Evolutionary conservation across 2,329 filamentous ascomycete species (phyloP), one percentile per base, ranked within the genome.

Genomic region (Aureobasidium zeae): DNA sequence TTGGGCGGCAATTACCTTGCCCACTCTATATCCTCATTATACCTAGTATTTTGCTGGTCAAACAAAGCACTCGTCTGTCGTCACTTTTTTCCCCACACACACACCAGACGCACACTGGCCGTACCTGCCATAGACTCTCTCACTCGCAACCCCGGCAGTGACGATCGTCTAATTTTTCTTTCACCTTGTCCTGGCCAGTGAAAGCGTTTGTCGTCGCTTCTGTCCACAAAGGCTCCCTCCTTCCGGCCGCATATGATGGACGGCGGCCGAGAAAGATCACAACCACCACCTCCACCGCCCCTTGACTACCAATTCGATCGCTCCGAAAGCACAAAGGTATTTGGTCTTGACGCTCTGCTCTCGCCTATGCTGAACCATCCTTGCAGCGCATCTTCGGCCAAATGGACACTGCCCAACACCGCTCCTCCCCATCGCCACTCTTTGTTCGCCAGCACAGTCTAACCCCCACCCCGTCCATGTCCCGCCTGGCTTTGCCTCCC

Each of bases 401-500:
- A 29, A 45, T 45, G 43, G 43, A 45, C 17, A 20, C 42, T 4
- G 21, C 25, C 30, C 19, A 35, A 11, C 21, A 13, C 15, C 33
- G 43, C 20, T 36, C 33, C 10, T 38, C 43, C 6, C 26, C 33
- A 16, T 45, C 43, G 33, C 43, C 56, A 22, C 53, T 60, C 24
- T 58, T 59, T 41, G 49, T 58, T 8, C 47, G 54, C n/a, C 47
- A 53, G 24, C 51, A 57, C 43, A 37, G 33, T 16, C n/a, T 13
- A 11, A 10, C 34, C n/a, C n/a, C 32, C 11, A 16, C 33, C 15
- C 25, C 43, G 5, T 45, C 45, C 7, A 26, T 13, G 17, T 26
- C 39, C 21, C 41, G 16, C 10, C 20, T 31, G 5, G 31, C 30
- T 29, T 16, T 47, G 15, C 46, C 49, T 20, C 51, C 53, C 25